phyloP scores from a whole-genome alignment of 2,329 filamentous ascomycete genomes.

The Lachnellula arida region DNA sequence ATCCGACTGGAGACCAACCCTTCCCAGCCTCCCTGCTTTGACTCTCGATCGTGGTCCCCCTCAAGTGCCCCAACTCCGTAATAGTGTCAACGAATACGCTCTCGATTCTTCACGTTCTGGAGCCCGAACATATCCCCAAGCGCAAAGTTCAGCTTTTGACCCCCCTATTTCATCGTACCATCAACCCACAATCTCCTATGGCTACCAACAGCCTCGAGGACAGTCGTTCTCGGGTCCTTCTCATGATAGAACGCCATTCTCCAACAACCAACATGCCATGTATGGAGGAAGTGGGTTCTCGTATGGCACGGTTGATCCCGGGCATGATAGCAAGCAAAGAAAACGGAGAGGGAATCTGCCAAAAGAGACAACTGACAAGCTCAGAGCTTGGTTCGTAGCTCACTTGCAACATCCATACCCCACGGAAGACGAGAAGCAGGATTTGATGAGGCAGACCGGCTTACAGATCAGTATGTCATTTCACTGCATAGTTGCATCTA shows the following conservation, averaged over 20 bases:
- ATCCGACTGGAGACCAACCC: conserved; percentile 15
- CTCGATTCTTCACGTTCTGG: conserved; percentile 15
- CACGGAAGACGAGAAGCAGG: conserved; percentile 81
- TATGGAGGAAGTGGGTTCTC: conserved; percentile 7
- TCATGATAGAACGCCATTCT: conserved; percentile 26
- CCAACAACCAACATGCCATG: conserved; percentile 6
- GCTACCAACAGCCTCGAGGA: conserved; percentile 20
- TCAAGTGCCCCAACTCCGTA: conserved; percentile 2
- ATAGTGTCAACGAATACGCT: conserved; percentile 14
- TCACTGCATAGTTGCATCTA: not conserved
- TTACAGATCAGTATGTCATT: conserved; percentile 68
- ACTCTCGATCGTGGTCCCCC: conserved; percentile 7
- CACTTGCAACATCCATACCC: conserved; percentile 80
- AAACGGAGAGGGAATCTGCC: conserved; percentile 79
- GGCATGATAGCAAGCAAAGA: conserved; percentile 29
- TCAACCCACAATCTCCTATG: conserved; percentile 13
- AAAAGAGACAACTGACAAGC: conserved; percentile 80
- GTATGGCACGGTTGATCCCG: conserved; percentile 9
- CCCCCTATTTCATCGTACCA: conserved; percentile 8
- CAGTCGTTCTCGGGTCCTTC: conserved; percentile 19
- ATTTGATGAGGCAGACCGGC: conserved; percentile 70
- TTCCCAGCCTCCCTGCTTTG: conserved; percentile 21
- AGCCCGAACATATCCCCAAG: conserved; percentile 13
- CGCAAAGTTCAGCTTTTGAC: conserved; percentile 7
- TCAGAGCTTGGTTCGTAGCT: conserved; percentile 74